Conservation (phyloP, 768 basidiomycete genomes). For the Tylopilus sp. region DNA sequence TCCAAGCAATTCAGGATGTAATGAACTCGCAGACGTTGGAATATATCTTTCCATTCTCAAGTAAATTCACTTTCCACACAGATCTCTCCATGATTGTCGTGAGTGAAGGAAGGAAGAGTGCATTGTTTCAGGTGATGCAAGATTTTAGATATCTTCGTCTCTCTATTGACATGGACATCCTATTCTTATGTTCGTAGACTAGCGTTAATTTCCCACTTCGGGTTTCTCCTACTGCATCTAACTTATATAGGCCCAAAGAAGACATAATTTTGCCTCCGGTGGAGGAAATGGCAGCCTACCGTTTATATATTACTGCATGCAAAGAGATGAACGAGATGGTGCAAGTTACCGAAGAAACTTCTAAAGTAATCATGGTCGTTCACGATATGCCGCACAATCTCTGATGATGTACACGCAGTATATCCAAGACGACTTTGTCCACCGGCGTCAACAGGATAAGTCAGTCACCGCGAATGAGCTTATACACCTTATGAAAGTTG, state of each 20-base stretch:
- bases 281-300: conserved; percentile 51
- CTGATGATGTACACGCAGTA: conserved; percentile 41
- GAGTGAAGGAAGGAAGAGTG: conserved; percentile 62
- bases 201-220: conserved; percentile 51
- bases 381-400: neutral
- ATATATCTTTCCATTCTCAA: conserved; percentile 72
- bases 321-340: conserved; percentile 47
- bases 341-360: conserved; percentile 49
- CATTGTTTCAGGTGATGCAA: conserved; percentile 61
- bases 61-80: conserved; percentile 66
- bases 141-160: neutral
- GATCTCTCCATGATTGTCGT: conserved; percentile 66
- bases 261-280: conserved; percentile 43
- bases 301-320: conserved; percentile 59
- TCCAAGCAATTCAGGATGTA: conserved; percentile 60
- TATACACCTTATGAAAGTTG: conserved; percentile 62
- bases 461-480: conserved; percentile 56
- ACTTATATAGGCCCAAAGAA: conserved; percentile 49
- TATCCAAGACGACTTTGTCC: conserved; percentile 74
- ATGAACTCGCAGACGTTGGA: conserved; percentile 64
- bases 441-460: conserved; percentile 36
- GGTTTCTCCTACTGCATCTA: conserved; percentile 24
- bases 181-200: conserved; percentile 43
- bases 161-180: neutral
- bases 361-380: conserved; percentile 44